Conservation (phyloP, 2,329 filamentous ascomycete species). For the Neofusicoccum laricinum region DNA sequence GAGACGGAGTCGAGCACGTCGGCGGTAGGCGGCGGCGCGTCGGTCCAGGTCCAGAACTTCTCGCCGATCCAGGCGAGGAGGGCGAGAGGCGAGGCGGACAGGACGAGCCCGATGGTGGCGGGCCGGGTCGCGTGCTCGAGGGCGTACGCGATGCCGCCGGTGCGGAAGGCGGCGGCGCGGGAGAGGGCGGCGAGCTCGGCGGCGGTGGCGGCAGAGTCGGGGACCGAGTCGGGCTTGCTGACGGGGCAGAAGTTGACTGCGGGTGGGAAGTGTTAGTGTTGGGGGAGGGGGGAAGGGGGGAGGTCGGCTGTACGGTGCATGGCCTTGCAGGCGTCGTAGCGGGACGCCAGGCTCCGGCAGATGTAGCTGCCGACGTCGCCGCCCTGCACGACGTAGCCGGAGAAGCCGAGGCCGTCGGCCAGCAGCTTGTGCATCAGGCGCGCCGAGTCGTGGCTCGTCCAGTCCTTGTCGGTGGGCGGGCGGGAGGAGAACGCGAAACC, state of each 20-base stretch:
- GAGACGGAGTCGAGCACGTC: conserved; percentile 52
- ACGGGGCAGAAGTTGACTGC: conserved; percentile 19
- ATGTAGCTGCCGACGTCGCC: conserved; percentile 55
- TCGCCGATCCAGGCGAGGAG: conserved; percentile 60
- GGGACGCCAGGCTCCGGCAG: conserved; percentile 38
- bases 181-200: conserved; percentile 23
- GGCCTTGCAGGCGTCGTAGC: conserved; percentile 48
- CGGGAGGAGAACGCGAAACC: conserved; percentile 53
- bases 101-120: conserved; percentile 55
- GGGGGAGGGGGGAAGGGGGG: neutral
- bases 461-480: conserved; percentile 47
- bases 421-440: conserved; percentile 54
- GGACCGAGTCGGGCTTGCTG: conserved; percentile 22
- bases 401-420: conserved; percentile 51
- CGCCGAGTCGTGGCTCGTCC: conserved; percentile 38
- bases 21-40: conserved; percentile 40
- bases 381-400: conserved; percentile 55
- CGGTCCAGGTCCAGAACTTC: conserved; percentile 56
- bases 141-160: conserved; percentile 50
- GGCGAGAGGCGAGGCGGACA: conserved; percentile 55
- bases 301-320: conserved; percentile 26
- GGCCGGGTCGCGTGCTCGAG: conserved; percentile 55
- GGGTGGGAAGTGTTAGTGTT: neutral
- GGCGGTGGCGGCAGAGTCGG: conserved; percentile 18
- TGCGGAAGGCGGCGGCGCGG: conserved; percentile 30